phyloP scores from a whole-genome alignment of 805 yeast genomes.

The Barnettozyma populi region DNA sequence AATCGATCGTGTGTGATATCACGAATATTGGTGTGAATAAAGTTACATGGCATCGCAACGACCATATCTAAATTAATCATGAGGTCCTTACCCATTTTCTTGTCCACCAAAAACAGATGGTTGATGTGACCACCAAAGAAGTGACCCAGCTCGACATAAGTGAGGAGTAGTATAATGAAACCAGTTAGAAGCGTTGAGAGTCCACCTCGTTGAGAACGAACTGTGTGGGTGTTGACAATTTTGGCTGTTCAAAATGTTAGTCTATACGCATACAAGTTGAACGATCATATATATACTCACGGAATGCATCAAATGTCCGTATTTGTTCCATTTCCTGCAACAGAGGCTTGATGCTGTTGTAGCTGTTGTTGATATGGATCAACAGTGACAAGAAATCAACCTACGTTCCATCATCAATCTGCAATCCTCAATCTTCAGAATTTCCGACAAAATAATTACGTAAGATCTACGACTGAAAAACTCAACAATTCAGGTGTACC shows the following conservation, averaged over 20 bases:
- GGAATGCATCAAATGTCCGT: constrained; percentile 67
- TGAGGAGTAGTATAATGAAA: constrained; percentile 55
- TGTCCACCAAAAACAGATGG: constrained; percentile 73
- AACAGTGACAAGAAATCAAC: no score
- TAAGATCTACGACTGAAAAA: no score
- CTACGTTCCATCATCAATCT: not conserved
- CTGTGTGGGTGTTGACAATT: constrained; percentile 62
- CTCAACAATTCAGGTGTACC: no score
- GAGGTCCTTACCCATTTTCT: constrained; percentile 48
- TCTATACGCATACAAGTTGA: not conserved
- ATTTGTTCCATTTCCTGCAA: constrained; percentile 22
- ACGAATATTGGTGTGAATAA: constrained; percentile 64
- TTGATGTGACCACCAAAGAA: constrained; percentile 77
- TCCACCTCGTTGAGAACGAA: constrained; percentile 75
- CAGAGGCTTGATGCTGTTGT: not conserved
- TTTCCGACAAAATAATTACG: not conserved
- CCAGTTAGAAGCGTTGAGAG: constrained; percentile 59
- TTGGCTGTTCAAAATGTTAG: constrained; percentile 43
- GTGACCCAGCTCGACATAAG: constrained; percentile 84
- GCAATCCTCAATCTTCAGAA: not conserved
- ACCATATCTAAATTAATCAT: constrained; percentile 73
- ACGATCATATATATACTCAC: constrained; percentile 32
- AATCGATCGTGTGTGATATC: constrained; percentile 76
- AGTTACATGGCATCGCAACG: constrained; percentile 80
- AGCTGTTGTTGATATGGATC: not conserved